Conservation (phyloP, 768 basidiomycete genomes). For the Leccinum longicurvipes region DNA sequence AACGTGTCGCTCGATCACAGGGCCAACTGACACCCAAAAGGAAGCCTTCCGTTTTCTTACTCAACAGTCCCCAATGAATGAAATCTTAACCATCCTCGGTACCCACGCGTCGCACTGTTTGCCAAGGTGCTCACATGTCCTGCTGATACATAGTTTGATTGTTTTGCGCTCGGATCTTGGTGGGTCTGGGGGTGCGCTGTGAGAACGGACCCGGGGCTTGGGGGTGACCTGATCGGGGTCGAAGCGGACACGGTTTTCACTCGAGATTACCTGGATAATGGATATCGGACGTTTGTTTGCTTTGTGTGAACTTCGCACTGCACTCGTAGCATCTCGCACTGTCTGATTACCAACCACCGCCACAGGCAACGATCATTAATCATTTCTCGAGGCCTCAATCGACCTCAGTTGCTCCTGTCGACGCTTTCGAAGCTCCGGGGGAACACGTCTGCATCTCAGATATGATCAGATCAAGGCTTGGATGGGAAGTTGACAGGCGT, state of each 20-base stretch:
- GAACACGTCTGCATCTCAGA: background rate
- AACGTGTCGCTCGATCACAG: constrained; percentile 6
- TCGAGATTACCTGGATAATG: background rate
- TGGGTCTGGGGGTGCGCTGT: constrained; percentile 11
- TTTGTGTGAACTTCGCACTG: background rate
- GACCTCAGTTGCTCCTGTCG: constrained; percentile 6
- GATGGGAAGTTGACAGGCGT: background rate
- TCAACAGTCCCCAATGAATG: constrained; percentile 9
- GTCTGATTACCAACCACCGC: constrained; percentile 3
- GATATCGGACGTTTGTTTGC: background rate
- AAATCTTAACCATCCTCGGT: constrained; percentile 1
- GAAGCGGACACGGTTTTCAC: background rate
- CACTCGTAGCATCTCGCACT: background rate
- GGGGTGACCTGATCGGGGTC: constrained; percentile 9
- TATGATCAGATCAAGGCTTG: background rate
- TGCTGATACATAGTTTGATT: constrained; percentile 9
- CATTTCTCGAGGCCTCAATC: constrained; percentile 1
- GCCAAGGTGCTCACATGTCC: constrained; percentile 8
- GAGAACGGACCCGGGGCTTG: constrained; percentile 15
- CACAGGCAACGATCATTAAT: constrained; percentile 16
- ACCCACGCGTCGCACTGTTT: constrained; percentile 11
- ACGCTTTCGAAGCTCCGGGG: background rate
- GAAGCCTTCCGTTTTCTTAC: background rate
- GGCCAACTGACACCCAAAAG: background rate
- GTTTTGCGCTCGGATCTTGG: background rate